Evolutionary conservation across 257 asterid genomes (phyloP).

Genomic region (Apocynum venetum): DNA sequence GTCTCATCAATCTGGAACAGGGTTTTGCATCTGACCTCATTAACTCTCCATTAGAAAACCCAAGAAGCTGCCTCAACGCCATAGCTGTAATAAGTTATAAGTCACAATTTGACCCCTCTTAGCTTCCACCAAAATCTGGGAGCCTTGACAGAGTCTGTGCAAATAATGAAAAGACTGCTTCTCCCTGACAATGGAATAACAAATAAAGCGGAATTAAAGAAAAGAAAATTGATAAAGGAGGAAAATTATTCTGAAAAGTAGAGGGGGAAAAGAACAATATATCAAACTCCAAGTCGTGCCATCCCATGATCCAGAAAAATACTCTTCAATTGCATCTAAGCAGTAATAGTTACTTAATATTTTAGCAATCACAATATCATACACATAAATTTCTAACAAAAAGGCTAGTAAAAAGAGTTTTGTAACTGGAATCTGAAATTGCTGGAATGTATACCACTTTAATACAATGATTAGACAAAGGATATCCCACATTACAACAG

Average conservation of each 20-base stretch:
- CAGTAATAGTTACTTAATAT: too few species aligned
- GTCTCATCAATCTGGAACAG: conserved; percentile 75
- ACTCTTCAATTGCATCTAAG: neutral
- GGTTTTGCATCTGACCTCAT: conserved; percentile 93
- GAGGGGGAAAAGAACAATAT: neutral
- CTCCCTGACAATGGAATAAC: neutral
- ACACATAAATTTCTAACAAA: too few species aligned
- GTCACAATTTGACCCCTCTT: neutral
- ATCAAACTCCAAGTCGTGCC: neutral
- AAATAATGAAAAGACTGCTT: neutral
- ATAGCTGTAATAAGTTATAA: conserved; percentile 19
- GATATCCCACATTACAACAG: neutral
- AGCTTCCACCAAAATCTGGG: neutral
- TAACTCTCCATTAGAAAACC: conserved; percentile 79
- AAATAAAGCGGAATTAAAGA: neutral
- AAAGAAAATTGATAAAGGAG: neutral
- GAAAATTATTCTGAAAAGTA: neutral
- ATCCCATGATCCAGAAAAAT: neutral
- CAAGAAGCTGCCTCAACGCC: conserved; percentile 77
- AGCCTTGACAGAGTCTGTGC: neutral
- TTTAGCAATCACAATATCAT: too few species aligned
- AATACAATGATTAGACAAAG: neutral
- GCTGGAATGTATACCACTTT: neutral
- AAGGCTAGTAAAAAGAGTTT: neutral
- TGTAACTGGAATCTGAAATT: neutral